Percentiles rank a stretch among this genome's conserved stretches.
These are phyloP conservation scores for Trichophyton verrucosum DNA, from an alignment of 2,329 filamentous ascomycete species.

Conservation along the genomic window DNA sequence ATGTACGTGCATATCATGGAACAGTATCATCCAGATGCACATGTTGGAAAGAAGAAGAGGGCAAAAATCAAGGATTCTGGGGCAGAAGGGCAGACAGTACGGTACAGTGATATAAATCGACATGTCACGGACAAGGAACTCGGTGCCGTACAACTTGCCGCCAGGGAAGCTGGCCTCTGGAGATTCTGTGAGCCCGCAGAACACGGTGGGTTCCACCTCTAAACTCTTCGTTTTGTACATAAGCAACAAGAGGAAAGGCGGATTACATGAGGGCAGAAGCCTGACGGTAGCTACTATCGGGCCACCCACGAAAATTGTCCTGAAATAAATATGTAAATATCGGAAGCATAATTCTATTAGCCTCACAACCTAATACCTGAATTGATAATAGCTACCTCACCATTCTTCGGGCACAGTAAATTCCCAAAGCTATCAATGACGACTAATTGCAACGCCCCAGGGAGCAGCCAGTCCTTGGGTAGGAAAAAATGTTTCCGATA, in stretches of 20 bases:
- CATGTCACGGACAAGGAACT: slow-evolving; percentile 53
- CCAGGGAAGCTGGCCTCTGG: slow-evolving; percentile 62
- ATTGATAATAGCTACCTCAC: slow-evolving; percentile 16
- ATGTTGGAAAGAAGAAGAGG: slow-evolving; percentile 59
- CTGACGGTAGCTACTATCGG: too few species aligned
- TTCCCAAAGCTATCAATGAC: slow-evolving; percentile 14
- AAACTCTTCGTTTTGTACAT: not conserved
- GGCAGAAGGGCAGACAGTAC: slow-evolving; percentile 35
- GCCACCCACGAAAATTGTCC: too few species aligned
- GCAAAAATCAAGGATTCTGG: slow-evolving; percentile 17
- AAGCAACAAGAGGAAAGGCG: too few species aligned
- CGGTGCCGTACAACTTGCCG: slow-evolving; percentile 52
- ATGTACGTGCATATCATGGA: slow-evolving; percentile 82
- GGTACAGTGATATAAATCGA: slow-evolving; percentile 72
- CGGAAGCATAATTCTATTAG: too few species aligned
- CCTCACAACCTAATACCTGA: too few species aligned
- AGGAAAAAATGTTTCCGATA: slow-evolving; percentile 19
- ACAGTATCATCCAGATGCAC: slow-evolving; percentile 68
- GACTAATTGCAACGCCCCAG: slow-evolving; percentile 15
- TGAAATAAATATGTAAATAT: too few species aligned
- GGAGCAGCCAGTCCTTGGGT: slow-evolving; percentile 20
- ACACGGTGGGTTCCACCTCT: slow-evolving; percentile 43
- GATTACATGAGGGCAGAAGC: too few species aligned
- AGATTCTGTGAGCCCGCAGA: slow-evolving; percentile 57
- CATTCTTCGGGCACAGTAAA: slow-evolving; percentile 19